phyloP scores from a whole-genome alignment of 495 filamentous ascomycete species.

The Tuber brumale region DNA sequence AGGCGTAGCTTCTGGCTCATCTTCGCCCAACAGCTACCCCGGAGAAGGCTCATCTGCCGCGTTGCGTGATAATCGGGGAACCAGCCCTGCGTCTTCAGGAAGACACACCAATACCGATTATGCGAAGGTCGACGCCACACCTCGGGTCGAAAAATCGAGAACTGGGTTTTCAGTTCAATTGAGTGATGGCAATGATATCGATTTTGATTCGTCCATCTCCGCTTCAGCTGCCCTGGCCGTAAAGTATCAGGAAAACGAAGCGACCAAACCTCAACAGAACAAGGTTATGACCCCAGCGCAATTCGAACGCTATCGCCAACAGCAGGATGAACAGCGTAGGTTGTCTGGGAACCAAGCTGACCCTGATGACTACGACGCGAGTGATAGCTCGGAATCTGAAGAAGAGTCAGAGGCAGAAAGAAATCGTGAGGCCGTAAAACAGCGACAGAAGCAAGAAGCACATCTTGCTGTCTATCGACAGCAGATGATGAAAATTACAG shows the following conservation, averaged over 20 bases:
- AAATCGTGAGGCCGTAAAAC: slow-evolving; percentile 62
- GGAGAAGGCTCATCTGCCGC: slow-evolving; percentile 36
- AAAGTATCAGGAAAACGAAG: slow-evolving; percentile 46
- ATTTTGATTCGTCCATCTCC: slow-evolving; percentile 50
- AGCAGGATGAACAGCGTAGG: slow-evolving; percentile 63
- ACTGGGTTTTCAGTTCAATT: slow-evolving; percentile 33
- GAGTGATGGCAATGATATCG: slow-evolving; percentile 44
- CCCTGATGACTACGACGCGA: slow-evolving; percentile 50
- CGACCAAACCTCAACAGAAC: slow-evolving; percentile 48
- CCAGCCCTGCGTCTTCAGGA: slow-evolving; percentile 32
- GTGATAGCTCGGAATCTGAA: slow-evolving; percentile 56
- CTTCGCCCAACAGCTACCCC: slow-evolving; percentile 38
- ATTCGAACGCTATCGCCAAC: slow-evolving; percentile 74
- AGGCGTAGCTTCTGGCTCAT: slow-evolving; percentile 37
- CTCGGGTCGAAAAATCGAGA: slow-evolving; percentile 18
- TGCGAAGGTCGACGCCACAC: slow-evolving; percentile 16
- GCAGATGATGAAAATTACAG: slow-evolving; percentile 95
- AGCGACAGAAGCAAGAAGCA: slow-evolving; percentile 82
- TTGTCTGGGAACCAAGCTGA: slow-evolving; percentile 46
- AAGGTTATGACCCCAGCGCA: slow-evolving; percentile 87
- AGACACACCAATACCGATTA: slow-evolving; percentile 30
- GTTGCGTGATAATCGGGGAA: slow-evolving; percentile 36
- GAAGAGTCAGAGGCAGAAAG: slow-evolving; percentile 81
- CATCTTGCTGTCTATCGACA: slow-evolving; percentile 86
- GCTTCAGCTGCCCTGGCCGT: slow-evolving; percentile 53